A percentile compares a stretch with the other conserved stretches of the same genome.
phyloP scores from a whole-genome alignment of 352 stramenopile species.

The Pythium sukuiense region DNA sequence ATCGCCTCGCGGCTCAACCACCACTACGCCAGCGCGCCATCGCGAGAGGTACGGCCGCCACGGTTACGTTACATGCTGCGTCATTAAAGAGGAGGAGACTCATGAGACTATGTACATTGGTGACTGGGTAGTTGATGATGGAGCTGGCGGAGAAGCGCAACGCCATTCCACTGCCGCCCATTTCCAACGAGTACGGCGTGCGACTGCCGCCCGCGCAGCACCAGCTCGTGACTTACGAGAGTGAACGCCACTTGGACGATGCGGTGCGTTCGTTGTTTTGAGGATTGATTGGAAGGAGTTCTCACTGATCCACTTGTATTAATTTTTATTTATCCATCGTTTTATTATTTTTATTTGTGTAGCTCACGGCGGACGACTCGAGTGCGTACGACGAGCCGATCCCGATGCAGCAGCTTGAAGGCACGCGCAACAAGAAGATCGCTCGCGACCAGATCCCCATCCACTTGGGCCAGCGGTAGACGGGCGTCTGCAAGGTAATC shows the following conservation, averaged over 20 bases:
- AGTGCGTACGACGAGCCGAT: conserved; percentile 34
- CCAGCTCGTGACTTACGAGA: conserved; percentile 75
- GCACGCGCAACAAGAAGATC: conserved; percentile 78
- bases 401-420: conserved; percentile 48
- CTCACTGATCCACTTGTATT: not conserved
- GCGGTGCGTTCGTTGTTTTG: conserved; percentile 28
- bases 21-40: conserved; percentile 71
- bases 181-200: conserved; percentile 85
- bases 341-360: not conserved
- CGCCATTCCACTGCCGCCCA: conserved; percentile 65
- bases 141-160: conserved; percentile 86
- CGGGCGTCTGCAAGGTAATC: not conserved
- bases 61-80: not conserved
- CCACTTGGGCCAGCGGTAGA: conserved; percentile 40
- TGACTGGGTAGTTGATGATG: conserved; percentile 66
- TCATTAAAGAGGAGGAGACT: not conserved
- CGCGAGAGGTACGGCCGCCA: conserved; percentile 51
- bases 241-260: conserved; percentile 42
- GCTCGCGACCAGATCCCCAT: conserved; percentile 65
- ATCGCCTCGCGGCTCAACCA: conserved; percentile 78
- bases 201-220: conserved; percentile 67
- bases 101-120: not conserved
- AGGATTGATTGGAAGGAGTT: not conserved
- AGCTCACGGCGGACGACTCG: conserved; percentile 20
- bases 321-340: not conserved